Base-by-base conservation (phyloP, 2,329 filamentous ascomycete genomes). In the Sporothrix schenckii region DNA sequence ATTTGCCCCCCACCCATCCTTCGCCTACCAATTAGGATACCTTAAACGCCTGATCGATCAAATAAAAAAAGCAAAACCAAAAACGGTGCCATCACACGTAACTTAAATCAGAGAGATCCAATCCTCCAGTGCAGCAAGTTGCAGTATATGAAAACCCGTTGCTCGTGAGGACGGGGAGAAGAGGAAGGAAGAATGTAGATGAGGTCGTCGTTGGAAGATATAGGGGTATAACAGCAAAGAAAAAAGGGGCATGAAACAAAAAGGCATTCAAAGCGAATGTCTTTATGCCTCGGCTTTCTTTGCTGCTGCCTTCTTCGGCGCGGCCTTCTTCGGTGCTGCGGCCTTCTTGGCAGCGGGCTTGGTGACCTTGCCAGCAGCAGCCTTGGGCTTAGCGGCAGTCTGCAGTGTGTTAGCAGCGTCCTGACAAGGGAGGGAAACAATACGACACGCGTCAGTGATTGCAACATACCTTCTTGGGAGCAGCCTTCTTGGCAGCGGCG, bases 351-450 rank as follows among this genome's bases (percentile, higher is more conserved):
- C 80, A 9, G 84, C 80, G 72, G 78, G 76, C 16, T 79, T 79
- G 72, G 77, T 77, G 7, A 80, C 79, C 76, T 81, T 82, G 80
- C 85, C 86, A 72, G 80, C 81, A 50, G 84, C 82, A 69, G 92
- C 90, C 88, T 95, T 95, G 80, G 92, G 94, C 88, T 92, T 94
- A 79, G 86, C 87, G 68, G 93, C 82, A 65, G 90, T 85, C 77
- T 89, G 88, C 73, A 88, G 85, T 81, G 91, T 89, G 75, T 92
- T 89, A 70, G 47, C 66, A 49, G 89, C 86, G 41, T 39, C 63
- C 69, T 91, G 84, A 74, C 89, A 89, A 71, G 88, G 87, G 13
- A 19, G 5, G 24, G 13, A 47, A 24, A 13, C 4, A 1, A 39
- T 21, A 61, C 4, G 41, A 30, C 52, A 24, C 30, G 7, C 4